phyloP scores from a whole-genome alignment of 1,284 basidiomycete genomes.

The Mycena sp. region DNA sequence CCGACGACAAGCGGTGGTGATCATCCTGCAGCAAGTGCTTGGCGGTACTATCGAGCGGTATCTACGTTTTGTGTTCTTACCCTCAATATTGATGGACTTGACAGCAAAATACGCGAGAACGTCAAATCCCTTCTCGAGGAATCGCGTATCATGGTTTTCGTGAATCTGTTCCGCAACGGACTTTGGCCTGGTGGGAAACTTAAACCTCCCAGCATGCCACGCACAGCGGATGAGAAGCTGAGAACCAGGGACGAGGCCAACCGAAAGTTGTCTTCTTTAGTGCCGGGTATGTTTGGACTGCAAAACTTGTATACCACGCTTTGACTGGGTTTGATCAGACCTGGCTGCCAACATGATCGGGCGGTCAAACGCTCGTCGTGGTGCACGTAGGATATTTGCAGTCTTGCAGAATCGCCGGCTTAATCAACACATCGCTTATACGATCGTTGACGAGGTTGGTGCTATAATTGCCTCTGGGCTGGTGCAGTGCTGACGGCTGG shows the following conservation, averaged over 20 bases:
- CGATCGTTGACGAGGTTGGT: constrained; percentile 86
- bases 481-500: background rate
- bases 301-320: background rate
- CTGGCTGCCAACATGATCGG: constrained; percentile 97
- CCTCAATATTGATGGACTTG: background rate
- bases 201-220: constrained; percentile 65
- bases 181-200: constrained; percentile 88
- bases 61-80: constrained; percentile 28
- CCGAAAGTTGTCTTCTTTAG: constrained; percentile 85
- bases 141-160: constrained; percentile 70
- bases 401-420: constrained; percentile 92
- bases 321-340: constrained; percentile 59
- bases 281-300: constrained; percentile 73
- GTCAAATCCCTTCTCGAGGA: constrained; percentile 73
- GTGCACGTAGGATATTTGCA: constrained; percentile 90
- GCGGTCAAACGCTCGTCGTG: constrained; percentile 90
- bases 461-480: too few relatives aligned
- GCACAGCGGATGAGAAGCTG: constrained; percentile 82
- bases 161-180: constrained; percentile 73
- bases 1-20: constrained; percentile 94
- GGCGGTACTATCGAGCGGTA: constrained; percentile 96
- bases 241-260: constrained; percentile 87
- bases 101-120: constrained; percentile 88
- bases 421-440: constrained; percentile 92
- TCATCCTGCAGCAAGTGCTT: constrained; percentile 94